Conservation (phyloP, 1,139 yeast genomes). For the Geotrichum armillariae region DNA sequence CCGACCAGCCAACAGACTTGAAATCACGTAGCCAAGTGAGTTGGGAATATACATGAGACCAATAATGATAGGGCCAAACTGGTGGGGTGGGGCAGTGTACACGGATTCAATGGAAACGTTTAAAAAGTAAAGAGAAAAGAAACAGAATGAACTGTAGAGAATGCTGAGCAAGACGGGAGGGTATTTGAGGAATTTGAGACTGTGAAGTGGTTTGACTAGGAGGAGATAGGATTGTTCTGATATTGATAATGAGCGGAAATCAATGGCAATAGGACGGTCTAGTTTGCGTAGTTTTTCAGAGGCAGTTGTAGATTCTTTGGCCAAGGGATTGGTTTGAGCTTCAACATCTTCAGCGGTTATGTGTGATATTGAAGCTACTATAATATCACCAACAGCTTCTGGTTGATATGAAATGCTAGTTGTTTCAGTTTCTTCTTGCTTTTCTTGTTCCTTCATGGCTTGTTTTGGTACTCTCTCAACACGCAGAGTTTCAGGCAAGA, state of each 20-base stretch:
- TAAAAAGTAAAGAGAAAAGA: slow-evolving; percentile 68
- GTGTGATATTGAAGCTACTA: slow-evolving; percentile 8
- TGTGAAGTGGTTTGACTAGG: slow-evolving; percentile 38
- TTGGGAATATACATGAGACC: slow-evolving; percentile 84
- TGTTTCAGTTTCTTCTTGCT: too few species aligned
- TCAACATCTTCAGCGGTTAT: neutral
- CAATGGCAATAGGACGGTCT: slow-evolving; percentile 1
- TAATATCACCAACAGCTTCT: slow-evolving; percentile 8
- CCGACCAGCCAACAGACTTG: slow-evolving; percentile 73
- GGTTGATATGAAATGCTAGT: neutral
- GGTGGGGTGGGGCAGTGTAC: slow-evolving; percentile 66
- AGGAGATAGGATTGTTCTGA: slow-evolving; percentile 24
- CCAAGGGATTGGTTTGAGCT: neutral
- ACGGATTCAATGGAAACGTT: slow-evolving; percentile 70
- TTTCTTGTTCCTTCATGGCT: slow-evolving; percentile 26
- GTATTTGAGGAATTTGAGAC: slow-evolving; percentile 41
- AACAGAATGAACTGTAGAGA: slow-evolving; percentile 63
- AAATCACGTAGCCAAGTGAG: slow-evolving; percentile 71
- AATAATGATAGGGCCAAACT: slow-evolving; percentile 60
- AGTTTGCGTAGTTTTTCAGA: slow-evolving; percentile 8
- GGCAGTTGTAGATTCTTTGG: slow-evolving; percentile 3
- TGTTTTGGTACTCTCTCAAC: slow-evolving; percentile 6
- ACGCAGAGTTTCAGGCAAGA: slow-evolving; percentile 71
- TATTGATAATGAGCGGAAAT: slow-evolving; percentile 6
- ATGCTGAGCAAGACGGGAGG: slow-evolving; percentile 76